phyloP scores from a whole-genome alignment of 73 alveolate species.

The Tetrahymena thermophila region DNA sequence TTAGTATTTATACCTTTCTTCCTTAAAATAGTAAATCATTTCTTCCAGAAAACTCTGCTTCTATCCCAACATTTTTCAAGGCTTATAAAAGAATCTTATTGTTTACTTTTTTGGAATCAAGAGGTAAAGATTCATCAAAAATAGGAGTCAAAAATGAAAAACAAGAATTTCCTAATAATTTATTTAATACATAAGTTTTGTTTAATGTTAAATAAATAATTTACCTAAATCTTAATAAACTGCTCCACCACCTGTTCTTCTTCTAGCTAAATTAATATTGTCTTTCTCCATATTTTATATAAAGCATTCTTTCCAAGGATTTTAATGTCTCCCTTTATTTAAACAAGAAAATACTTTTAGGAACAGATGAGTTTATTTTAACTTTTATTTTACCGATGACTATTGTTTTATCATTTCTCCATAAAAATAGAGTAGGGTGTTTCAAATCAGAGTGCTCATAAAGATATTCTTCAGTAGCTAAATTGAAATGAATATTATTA shows the following conservation, averaged over 20 bases:
- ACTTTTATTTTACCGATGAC: conserved; percentile 57
- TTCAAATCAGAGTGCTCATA: not conserved
- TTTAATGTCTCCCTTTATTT: conserved; percentile 58
- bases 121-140: conserved; percentile 24
- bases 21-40: conserved; percentile 78
- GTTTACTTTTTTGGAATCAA: conserved; percentile 69
- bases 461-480: not conserved
- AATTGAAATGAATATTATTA: not conserved
- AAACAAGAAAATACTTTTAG: not conserved
- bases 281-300: conserved; percentile 55
- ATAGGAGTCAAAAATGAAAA: conserved; percentile 72
- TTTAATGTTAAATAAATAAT: not conserved
- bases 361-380: not conserved
- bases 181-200: not conserved
- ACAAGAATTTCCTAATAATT: conserved; percentile 66
- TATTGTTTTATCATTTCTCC: conserved; percentile 71
- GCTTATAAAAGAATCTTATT: conserved; percentile 69
- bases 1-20: conserved; percentile 32
- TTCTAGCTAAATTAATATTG: conserved; percentile 53
- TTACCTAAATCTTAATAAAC: conserved; percentile 59
- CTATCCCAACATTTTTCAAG: conserved; percentile 43
- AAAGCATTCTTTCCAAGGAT: conserved; percentile 89
- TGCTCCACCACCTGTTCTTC: conserved; percentile 92
- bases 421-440: conserved; percentile 63
- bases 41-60: conserved; percentile 79